phyloP scores from a whole-genome alignment of 2,329 filamentous ascomycete species.

The Aspergillus sp. region DNA sequence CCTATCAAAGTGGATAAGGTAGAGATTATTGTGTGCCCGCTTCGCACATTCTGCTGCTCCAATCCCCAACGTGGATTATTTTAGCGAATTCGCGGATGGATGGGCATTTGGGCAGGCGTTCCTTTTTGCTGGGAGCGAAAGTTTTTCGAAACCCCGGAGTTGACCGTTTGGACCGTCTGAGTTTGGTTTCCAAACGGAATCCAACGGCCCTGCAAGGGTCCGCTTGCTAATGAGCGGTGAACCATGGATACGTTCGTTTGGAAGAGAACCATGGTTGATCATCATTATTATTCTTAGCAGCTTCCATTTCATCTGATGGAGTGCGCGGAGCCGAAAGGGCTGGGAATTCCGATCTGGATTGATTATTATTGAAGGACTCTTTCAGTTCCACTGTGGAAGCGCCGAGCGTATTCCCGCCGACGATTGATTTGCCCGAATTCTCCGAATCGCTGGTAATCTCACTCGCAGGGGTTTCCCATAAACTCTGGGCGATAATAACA shows the following conservation, averaged over 20 bases:
- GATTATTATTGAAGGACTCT: neutral
- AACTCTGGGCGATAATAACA: neutral
- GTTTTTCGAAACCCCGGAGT: neutral
- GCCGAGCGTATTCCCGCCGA: neutral
- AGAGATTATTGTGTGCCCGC: neutral
- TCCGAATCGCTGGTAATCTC: neutral
- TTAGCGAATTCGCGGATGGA: too few species aligned
- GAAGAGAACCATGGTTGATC: slow-evolving; percentile 17
- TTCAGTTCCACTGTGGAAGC: neutral
- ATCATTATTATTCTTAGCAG: slow-evolving; percentile 9
- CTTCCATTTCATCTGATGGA: neutral
- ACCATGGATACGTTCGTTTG: slow-evolving; percentile 18
- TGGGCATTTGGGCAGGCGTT: too few species aligned
- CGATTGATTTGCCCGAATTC: neutral
- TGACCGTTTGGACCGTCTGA: neutral
- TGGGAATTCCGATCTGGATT: neutral
- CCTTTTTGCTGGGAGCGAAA: neutral
- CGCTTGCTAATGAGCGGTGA: slow-evolving; percentile 17
- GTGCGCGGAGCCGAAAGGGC: neutral
- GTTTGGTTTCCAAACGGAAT: neutral
- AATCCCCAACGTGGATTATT: too few species aligned
- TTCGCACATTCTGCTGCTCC: neutral
- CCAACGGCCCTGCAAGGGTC: slow-evolving; percentile 2
- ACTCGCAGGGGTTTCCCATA: neutral
- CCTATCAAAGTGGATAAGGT: neutral